phyloP scores from a whole-genome alignment of 2,329 filamentous ascomycete genomes.

The Cladosporium cucumerinum region DNA sequence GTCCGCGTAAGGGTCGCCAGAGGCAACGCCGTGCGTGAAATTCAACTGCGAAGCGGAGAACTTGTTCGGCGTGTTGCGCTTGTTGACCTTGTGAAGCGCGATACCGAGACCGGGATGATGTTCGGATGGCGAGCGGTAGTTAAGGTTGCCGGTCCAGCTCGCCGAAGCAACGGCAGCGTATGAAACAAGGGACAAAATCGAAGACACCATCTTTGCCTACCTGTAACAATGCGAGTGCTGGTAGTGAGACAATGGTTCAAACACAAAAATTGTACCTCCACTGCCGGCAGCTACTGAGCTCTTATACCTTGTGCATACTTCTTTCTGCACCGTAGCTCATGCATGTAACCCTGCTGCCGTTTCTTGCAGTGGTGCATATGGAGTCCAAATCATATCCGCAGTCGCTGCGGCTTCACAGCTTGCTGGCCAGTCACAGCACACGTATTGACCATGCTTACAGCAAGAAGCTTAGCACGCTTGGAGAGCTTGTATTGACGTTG shows the following conservation, averaged over 20 bases:
- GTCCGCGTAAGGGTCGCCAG: slow-evolving; percentile 45
- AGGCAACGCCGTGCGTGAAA: slow-evolving; percentile 57
- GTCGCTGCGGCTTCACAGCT: background rate
- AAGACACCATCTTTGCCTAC: slow-evolving; percentile 21
- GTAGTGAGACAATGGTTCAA: background rate
- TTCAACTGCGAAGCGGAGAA: slow-evolving; percentile 50
- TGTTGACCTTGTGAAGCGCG: slow-evolving; percentile 58
- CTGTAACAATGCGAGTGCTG: background rate
- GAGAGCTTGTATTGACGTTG: background rate
- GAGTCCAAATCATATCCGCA: background rate
- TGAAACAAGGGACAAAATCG: slow-evolving; percentile 18
- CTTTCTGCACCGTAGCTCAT: background rate
- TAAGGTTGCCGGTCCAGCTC: slow-evolving; percentile 48
- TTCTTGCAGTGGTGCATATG: background rate
- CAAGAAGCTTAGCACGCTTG: background rate
- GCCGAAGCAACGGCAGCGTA: slow-evolving; percentile 26
- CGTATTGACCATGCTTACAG: background rate
- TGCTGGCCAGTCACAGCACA: background rate
- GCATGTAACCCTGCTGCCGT: background rate
- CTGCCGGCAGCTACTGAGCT: background rate
- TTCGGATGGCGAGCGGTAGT: slow-evolving; percentile 65
- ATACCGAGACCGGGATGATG: slow-evolving; percentile 63
- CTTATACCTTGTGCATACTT: background rate
- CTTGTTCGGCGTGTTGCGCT: slow-evolving; percentile 49
- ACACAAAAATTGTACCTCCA: background rate